Evolutionary conservation across 768 basidiomycete species (phyloP).

Genomic region (Cystoderma amianthinum): DNA sequence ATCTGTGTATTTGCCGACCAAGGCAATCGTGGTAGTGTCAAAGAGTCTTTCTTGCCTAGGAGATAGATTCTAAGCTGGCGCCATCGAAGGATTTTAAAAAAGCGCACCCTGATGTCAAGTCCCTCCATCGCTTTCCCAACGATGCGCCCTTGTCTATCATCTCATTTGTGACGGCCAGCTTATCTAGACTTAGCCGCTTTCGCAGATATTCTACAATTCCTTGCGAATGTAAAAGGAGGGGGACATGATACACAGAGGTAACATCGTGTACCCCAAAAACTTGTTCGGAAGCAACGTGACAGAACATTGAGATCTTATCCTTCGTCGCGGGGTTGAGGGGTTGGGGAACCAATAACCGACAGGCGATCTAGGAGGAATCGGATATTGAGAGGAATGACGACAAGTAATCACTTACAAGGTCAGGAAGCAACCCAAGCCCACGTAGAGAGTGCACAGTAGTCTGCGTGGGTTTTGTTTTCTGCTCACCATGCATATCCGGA

Average conservation of each 20-base stretch:
- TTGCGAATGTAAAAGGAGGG: conserved; percentile 85
- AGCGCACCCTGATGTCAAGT: conserved; percentile 82
- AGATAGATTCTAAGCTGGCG: too few relatives aligned
- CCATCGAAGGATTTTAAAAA: too few relatives aligned
- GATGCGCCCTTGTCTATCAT: conserved; percentile 60
- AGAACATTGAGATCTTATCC: conserved; percentile 98
- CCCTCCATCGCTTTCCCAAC: conserved; percentile 74
- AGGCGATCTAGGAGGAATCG: conserved; percentile 69
- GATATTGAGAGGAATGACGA: background rate
- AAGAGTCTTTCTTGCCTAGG: conserved; percentile 88
- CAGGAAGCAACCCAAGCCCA: conserved; percentile 88
- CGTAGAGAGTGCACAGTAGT: conserved; percentile 92
- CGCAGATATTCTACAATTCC: conserved; percentile 84
- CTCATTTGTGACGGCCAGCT: too few relatives aligned
- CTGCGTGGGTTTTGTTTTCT: conserved; percentile 99
- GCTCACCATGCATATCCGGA: conserved; percentile 98
- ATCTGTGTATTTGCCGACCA: conserved; percentile 97
- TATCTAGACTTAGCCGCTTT: conserved; percentile 71
- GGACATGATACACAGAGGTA: conserved; percentile 95
- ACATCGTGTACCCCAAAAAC: conserved; percentile 97
- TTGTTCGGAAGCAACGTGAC: conserved; percentile 84
- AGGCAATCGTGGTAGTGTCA: conserved; percentile 81
- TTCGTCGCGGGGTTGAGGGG: conserved; percentile 83
- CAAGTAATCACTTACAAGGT: conserved; percentile 80
- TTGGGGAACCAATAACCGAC: conserved; percentile 74